Evolutionary conservation across 495 filamentous ascomycete species (phyloP).

Genomic region (Penicillium lividum): DNA sequence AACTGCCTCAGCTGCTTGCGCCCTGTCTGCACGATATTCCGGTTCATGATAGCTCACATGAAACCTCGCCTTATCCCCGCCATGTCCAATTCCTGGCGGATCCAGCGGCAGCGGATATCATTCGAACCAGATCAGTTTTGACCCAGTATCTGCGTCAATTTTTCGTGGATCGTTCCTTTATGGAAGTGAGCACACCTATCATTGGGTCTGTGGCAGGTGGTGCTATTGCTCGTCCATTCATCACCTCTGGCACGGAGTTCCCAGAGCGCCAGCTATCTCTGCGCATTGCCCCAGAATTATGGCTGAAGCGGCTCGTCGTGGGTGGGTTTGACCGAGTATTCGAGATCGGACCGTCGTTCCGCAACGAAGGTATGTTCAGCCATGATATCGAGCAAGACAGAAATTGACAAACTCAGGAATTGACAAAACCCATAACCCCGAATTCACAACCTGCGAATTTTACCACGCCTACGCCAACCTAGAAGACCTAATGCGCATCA

Average conservation of each 20-base stretch:
- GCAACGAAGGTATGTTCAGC: constrained; percentile 73
- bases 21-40: constrained; percentile 79
- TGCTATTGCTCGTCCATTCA: constrained; percentile 82
- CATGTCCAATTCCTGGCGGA: constrained; percentile 85
- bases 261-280: constrained; percentile 67
- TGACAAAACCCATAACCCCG: constrained; percentile 91
- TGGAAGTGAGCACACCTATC: constrained; percentile 90
- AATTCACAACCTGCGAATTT: constrained; percentile 97
- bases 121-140: constrained; percentile 73
- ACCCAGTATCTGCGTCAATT: constrained; percentile 73
- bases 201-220: constrained; percentile 75
- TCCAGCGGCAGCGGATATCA: constrained; percentile 59
- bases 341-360: constrained; percentile 90
- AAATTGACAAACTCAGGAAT: constrained; percentile 48
- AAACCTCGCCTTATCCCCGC: constrained; percentile 63
- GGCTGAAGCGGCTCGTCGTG: constrained; percentile 88
- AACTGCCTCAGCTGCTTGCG: constrained; percentile 68
- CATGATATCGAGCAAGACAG: neutral
- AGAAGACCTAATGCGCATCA: constrained; percentile 70
- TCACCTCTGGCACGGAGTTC: constrained; percentile 71
- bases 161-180: constrained; percentile 67
- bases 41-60: constrained; percentile 59
- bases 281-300: constrained; percentile 89
- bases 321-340: constrained; percentile 89
- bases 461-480: constrained; percentile 84